Percentiles rank a stretch among this genome's conserved stretches.
These are phyloP conservation scores for Cubamyces sp. DNA, from an alignment of 768 basidiomycete genomes.

Conservation along the genomic window DNA sequence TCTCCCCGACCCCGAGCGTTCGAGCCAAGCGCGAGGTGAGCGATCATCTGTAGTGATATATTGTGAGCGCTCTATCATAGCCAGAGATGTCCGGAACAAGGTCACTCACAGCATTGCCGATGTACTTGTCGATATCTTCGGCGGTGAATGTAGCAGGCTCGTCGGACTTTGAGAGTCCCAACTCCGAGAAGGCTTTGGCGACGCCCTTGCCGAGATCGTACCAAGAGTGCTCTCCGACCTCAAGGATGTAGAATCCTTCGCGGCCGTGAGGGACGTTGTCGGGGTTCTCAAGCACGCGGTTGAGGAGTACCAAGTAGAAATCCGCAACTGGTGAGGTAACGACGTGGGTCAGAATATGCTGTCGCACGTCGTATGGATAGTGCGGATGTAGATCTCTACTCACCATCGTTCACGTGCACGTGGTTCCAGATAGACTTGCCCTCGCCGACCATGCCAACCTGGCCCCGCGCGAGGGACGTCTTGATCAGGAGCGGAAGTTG, in stretches of 20 bases:
- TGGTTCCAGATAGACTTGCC: slow-evolving; percentile 65
- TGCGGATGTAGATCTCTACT: slow-evolving; percentile 12
- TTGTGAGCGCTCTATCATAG: neutral
- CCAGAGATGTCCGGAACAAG: neutral
- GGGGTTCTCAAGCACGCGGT: slow-evolving; percentile 35
- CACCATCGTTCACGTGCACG: slow-evolving; percentile 61
- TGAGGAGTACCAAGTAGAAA: slow-evolving; percentile 45
- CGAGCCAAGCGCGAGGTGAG: slow-evolving; percentile 18
- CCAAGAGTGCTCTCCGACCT: slow-evolving; percentile 35
- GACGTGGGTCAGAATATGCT: too few relatives aligned
- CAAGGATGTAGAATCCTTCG: slow-evolving; percentile 39
- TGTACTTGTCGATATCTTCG: slow-evolving; percentile 45
- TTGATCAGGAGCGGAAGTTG: slow-evolving; percentile 55
- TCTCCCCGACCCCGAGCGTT: slow-evolving; percentile 32
- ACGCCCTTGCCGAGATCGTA: slow-evolving; percentile 39
- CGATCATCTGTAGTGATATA: neutral
- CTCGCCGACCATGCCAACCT: slow-evolving; percentile 57
- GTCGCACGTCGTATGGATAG: neutral
- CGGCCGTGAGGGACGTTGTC: slow-evolving; percentile 34
- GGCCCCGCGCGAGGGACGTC: slow-evolving; percentile 48
- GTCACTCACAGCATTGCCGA: slow-evolving; percentile 8
- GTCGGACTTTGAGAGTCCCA: slow-evolving; percentile 33
- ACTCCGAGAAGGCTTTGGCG: slow-evolving; percentile 37
- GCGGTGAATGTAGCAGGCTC: slow-evolving; percentile 47
- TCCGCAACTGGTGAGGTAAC: slow-evolving; percentile 41